phyloP scores from a whole-genome alignment of 2,329 filamentous ascomycete species.

The Fusarium incarnatum region DNA sequence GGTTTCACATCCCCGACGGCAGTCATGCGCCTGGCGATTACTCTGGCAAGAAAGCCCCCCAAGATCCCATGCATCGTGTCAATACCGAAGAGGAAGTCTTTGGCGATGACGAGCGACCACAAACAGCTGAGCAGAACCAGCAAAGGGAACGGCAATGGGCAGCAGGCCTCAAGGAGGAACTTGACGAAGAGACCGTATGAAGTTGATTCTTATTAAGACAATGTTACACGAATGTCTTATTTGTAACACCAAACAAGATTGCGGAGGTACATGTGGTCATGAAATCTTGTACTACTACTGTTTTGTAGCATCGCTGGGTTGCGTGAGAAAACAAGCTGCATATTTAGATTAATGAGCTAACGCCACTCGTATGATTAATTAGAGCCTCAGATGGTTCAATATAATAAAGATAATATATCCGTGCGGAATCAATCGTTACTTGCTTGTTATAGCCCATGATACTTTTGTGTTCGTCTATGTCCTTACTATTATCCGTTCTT shows the following conservation, averaged over 20 bases:
- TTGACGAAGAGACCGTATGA: conserved; percentile 36
- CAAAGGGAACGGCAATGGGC: conserved; percentile 41
- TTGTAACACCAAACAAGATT: conserved; percentile 6
- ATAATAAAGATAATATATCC: conserved; percentile 2
- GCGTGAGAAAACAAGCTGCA: neutral
- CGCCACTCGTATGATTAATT: conserved; percentile 2
- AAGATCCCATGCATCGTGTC: conserved; percentile 32
- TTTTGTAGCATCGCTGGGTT: neutral
- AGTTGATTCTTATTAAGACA: neutral
- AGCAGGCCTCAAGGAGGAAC: conserved; percentile 34
- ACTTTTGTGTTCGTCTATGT: neutral
- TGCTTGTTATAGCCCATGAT: neutral
- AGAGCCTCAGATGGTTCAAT: conserved; percentile 1
- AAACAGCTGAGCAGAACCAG: conserved; percentile 25
- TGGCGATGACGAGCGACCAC: conserved; percentile 44
- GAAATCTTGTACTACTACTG: conserved; percentile 2
- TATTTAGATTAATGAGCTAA: conserved; percentile 16
- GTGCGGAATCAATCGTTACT: neutral
- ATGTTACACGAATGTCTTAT: conserved; percentile 8
- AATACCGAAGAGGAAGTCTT: conserved; percentile 43
- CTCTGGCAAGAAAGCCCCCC: conserved; percentile 37
- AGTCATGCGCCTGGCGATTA: conserved; percentile 69
- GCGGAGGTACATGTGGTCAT: neutral
- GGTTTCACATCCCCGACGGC: conserved; percentile 81
- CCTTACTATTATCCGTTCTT: neutral